Percentiles rank a stretch among this genome's conserved stretches.
Conservation (phyloP, 75 land plant species). For the Ceratopteris richardii region DNA sequence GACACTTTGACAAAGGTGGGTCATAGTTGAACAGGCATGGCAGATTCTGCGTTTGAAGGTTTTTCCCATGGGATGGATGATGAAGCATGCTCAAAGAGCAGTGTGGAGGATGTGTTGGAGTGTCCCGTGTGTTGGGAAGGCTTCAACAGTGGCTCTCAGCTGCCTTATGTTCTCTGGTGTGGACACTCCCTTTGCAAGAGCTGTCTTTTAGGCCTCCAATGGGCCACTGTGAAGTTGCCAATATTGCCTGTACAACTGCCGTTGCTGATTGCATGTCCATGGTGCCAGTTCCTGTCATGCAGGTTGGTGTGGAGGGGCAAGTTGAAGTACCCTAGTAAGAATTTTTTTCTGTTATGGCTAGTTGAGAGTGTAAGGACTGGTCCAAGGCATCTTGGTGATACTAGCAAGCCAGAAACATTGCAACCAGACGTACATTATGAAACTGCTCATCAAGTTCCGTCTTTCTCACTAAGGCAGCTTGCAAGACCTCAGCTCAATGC, state of each 20-base stretch:
- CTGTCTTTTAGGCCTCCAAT: slow-evolving; percentile 71
- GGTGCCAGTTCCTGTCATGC: slow-evolving; percentile 84
- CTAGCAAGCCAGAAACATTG: background rate
- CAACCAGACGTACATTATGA: no score
- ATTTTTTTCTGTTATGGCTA: slow-evolving; percentile 89
- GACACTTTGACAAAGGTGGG: no score
- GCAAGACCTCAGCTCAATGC: background rate
- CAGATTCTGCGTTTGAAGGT: no score
- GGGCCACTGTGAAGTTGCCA: slow-evolving; percentile 79
- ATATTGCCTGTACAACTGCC: slow-evolving; percentile 74
- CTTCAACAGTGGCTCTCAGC: slow-evolving; percentile 74
- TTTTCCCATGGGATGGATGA: slow-evolving; percentile 23
- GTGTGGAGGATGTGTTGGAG: slow-evolving; percentile 77
- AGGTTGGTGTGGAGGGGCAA: slow-evolving; percentile 77
- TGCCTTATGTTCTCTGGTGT: slow-evolving; percentile 95
- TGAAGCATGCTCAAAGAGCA: slow-evolving; percentile 42
- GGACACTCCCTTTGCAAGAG: slow-evolving; percentile 94
- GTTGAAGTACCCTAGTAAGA: slow-evolving; percentile 87
- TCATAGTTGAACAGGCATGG: no score
- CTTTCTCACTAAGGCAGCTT: background rate
- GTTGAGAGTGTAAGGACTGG: slow-evolving; percentile 76
- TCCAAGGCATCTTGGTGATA: slow-evolving; percentile 11
- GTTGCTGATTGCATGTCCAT: slow-evolving; percentile 87
- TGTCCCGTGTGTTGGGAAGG: slow-evolving; percentile 96
- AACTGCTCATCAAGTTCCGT: slow-evolving; percentile 6